These are phyloP conservation scores for Fusarium sp. DNA, from an alignment of 2,329 filamentous ascomycete genomes.

Conservation along the genomic window DNA sequence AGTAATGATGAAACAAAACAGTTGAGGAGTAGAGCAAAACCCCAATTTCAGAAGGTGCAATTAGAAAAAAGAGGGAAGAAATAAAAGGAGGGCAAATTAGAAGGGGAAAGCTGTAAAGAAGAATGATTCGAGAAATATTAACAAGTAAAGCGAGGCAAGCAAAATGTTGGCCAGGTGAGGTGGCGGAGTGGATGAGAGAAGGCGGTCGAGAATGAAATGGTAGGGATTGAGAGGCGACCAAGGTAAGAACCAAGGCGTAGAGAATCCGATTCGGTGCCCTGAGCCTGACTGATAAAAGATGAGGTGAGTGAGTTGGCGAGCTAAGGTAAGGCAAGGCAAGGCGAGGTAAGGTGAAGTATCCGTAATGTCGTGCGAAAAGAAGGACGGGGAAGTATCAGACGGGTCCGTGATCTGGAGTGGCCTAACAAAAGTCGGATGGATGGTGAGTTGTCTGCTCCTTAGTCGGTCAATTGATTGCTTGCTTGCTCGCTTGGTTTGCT, in stretches of 20 bases:
- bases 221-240: conserved; percentile 36
- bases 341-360: conserved; percentile 4
- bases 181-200: conserved; percentile 44
- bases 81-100: conserved; percentile 26
- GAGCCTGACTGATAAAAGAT: conserved; percentile 7
- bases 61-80: not conserved
- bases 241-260: conserved; percentile 34
- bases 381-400: conserved; percentile 11
- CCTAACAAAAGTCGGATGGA: conserved; percentile 17
- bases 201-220: conserved; percentile 41
- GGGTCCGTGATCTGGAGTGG: conserved; percentile 27
- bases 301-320: conserved; percentile 32
- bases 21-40: conserved; percentile 20
- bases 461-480: conserved; percentile 36
- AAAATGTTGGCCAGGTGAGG: conserved; percentile 31
- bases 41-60: conserved; percentile 10
- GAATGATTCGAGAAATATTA: conserved; percentile 16
- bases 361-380: conserved; percentile 23
- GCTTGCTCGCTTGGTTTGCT: conserved; percentile 21
- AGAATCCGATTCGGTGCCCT: conserved; percentile 34
- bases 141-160: conserved; percentile 27
- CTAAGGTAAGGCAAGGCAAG: conserved; percentile 11
- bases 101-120: conserved; percentile 24
- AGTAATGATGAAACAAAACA: conserved; percentile 35
- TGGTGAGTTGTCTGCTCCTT: conserved; percentile 38